Conservation (phyloP, 768 basidiomycete species). For the Podaxis mareebaensis region DNA sequence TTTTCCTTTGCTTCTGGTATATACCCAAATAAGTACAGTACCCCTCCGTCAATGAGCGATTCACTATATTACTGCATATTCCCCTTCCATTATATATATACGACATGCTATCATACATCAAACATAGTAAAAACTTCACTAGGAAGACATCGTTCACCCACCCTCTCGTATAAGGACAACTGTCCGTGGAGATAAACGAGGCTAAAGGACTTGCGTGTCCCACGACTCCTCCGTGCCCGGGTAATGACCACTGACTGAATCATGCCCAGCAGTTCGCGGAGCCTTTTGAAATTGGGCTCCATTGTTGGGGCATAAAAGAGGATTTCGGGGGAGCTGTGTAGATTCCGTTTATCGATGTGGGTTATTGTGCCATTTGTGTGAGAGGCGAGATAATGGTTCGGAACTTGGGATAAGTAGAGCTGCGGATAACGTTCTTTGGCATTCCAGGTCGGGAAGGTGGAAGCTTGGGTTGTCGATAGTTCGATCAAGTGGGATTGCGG, state of each 20-base stretch:
- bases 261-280: constrained; percentile 38
- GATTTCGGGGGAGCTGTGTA: constrained; percentile 35
- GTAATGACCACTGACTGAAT: constrained; percentile 34
- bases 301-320: constrained; percentile 28
- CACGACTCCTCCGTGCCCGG: background rate
- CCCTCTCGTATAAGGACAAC: constrained; percentile 1
- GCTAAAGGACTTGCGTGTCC: constrained; percentile 1
- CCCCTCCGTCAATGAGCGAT: background rate
- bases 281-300: constrained; percentile 37
- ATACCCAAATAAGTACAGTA: no score
- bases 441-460: constrained; percentile 23
- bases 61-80: background rate
- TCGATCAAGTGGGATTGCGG: constrained; percentile 10
- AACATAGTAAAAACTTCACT: constrained; percentile 10
- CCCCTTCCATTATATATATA: background rate
- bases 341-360: constrained; percentile 47
- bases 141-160: constrained; percentile 7
- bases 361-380: constrained; percentile 57
- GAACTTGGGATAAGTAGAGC: constrained; percentile 68
- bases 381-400: constrained; percentile 57
- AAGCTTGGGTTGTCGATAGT: constrained; percentile 2
- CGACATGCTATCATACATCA: background rate
- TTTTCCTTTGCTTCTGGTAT: background rate
- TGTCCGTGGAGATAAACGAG: constrained; percentile 1
- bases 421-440: constrained; percentile 70